Conservation (phyloP, 2,329 filamentous ascomycete species). For the Claviceps sp. region DNA sequence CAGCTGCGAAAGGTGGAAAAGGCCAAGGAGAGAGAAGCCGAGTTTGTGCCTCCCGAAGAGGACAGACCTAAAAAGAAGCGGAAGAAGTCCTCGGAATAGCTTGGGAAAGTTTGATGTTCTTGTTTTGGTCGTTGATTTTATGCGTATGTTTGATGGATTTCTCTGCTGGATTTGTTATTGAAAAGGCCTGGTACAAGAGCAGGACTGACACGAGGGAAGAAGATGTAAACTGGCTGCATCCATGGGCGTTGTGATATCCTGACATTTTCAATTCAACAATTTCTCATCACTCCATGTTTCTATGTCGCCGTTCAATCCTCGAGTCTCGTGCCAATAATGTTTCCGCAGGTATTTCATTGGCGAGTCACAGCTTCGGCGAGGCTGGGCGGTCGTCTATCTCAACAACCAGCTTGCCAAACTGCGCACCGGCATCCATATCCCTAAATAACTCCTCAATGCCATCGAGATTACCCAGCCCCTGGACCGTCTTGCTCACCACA, state of each 20-base stretch:
- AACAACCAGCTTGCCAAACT: slow-evolving; percentile 90
- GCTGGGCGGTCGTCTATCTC: slow-evolving; percentile 37
- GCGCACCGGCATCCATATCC: slow-evolving; percentile 71
- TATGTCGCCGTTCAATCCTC: background rate
- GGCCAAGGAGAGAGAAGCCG: slow-evolving; percentile 69
- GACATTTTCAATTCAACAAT: background rate
- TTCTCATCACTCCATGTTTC: too few relatives aligned
- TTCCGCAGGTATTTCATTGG: background rate
- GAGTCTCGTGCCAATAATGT: background rate
- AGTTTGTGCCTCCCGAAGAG: slow-evolving; percentile 81
- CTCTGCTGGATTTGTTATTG: background rate
- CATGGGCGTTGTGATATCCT: slow-evolving; percentile 7
- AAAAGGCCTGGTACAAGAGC: background rate
- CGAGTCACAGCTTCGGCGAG: slow-evolving; percentile 26
- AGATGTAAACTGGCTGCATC: slow-evolving; percentile 3
- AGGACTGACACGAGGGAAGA: background rate
- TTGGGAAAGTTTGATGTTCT: background rate
- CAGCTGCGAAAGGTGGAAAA: slow-evolving; percentile 79
- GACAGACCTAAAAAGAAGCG: slow-evolving; percentile 50
- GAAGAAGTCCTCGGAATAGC: slow-evolving; percentile 34
- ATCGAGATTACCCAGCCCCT: slow-evolving; percentile 61
- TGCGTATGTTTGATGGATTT: background rate
- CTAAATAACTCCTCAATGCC: slow-evolving; percentile 73
- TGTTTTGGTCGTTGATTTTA: background rate
- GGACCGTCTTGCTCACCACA: slow-evolving; percentile 60